Percentiles rank a stretch among this genome's conserved stretches.
These are phyloP conservation scores for Melaleuca alternifolia DNA, from an alignment of 345 rosid species.

Conservation along the genomic window DNA sequence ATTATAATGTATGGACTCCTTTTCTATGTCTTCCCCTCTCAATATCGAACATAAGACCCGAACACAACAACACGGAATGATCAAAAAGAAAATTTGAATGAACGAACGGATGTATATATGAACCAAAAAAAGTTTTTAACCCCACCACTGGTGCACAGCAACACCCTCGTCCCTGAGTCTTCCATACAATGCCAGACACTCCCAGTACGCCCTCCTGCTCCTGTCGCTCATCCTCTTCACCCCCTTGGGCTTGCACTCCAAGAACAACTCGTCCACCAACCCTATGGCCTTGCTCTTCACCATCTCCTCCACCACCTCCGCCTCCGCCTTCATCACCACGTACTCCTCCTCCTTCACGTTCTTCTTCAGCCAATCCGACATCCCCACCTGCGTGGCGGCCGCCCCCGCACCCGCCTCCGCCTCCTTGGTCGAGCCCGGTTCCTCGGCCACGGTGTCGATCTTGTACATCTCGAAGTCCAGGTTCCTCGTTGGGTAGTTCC, in stretches of 20 bases:
- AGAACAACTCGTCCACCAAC: conserved; percentile 73
- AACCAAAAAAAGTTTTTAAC: background rate
- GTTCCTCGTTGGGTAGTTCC: conserved; percentile 61
- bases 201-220: conserved; percentile 62
- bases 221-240: conserved; percentile 15
- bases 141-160: conserved; percentile 51
- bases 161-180: conserved; percentile 69
- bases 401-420: background rate
- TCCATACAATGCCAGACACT: conserved; percentile 74
- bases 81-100: background rate
- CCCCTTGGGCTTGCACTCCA: conserved; percentile 69
- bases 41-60: background rate
- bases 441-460: conserved; percentile 35
- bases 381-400: conserved; percentile 17
- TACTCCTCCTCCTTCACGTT: conserved; percentile 59
- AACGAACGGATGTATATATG: background rate
- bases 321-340: conserved; percentile 82
- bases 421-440: background rate
- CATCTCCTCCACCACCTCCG: conserved; percentile 66
- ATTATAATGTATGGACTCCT: background rate
- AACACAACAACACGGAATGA: background rate
- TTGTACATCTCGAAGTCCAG: conserved; percentile 59
- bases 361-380: conserved; percentile 58
- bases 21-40: background rate
- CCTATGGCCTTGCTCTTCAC: conserved; percentile 43